Percentiles rank a stretch among this genome's conserved stretches.
phyloP scores from a whole-genome alignment of 2,329 filamentous ascomycete species.

The Fusarium guadeloupense region DNA sequence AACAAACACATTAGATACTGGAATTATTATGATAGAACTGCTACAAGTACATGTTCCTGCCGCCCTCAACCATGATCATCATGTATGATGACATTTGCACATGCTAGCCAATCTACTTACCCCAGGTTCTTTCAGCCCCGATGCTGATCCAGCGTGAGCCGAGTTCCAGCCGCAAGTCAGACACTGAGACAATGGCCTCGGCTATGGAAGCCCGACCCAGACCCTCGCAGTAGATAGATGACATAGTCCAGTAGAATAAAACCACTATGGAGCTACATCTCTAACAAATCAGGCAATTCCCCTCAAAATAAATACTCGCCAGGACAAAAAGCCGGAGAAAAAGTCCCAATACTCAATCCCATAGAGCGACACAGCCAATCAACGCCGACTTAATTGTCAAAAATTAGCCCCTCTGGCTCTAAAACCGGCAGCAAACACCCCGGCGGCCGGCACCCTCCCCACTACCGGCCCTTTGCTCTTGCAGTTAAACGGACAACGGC shows the following conservation, averaged over 20 bases:
- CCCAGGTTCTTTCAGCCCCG: slow-evolving; percentile 18
- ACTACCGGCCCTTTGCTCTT: slow-evolving; percentile 21
- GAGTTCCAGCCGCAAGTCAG: slow-evolving; percentile 24
- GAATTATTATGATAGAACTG: neutral
- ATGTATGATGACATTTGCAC: slow-evolving; percentile 29
- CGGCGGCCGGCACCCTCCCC: slow-evolving; percentile 17
- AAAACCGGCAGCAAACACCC: slow-evolving; percentile 18
- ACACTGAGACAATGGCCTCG: slow-evolving; percentile 28
- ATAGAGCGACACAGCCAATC: slow-evolving; percentile 33
- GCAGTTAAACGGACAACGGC: slow-evolving; percentile 17
- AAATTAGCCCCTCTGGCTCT: slow-evolving; percentile 5
- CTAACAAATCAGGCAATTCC: neutral
- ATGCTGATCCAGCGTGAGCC: slow-evolving; percentile 20
- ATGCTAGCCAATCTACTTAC: slow-evolving; percentile 26
- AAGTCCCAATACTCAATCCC: slow-evolving; percentile 5
- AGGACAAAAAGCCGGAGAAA: neutral
- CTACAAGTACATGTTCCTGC: neutral
- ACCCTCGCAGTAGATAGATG: neutral
- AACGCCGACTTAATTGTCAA: slow-evolving; percentile 39
- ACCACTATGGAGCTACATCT: neutral
- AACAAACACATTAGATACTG: too few relatives aligned
- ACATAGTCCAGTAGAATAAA: neutral
- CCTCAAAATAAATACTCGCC: slow-evolving; percentile 3
- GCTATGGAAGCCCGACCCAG: slow-evolving; percentile 37
- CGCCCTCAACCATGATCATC: neutral